A percentile compares a stretch with the other conserved stretches of the same genome.
These are phyloP conservation scores for Exophiala phaeomuriformis DNA, from an alignment of 2,329 filamentous ascomycete species.

Conservation along the genomic window DNA sequence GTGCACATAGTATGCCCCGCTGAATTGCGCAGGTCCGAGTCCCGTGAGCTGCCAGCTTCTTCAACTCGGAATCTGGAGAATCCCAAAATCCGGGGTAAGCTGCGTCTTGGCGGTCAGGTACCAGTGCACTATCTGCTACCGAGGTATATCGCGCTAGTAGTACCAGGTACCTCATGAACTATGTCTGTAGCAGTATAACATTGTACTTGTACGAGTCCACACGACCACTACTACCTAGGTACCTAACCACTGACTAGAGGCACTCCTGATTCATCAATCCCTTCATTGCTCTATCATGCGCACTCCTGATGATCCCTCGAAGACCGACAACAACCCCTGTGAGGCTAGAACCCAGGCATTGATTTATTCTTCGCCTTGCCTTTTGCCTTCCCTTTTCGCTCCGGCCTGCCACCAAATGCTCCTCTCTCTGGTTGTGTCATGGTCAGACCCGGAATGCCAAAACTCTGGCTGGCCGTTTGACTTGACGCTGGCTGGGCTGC, in stretches of 20 bases:
- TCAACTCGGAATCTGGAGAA: constrained; percentile 12
- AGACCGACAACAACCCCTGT: no score
- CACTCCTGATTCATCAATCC: no score
- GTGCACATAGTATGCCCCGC: background rate
- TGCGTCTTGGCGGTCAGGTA: background rate
- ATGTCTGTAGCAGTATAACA: no score
- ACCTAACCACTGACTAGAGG: no score
- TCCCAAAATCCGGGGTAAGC: constrained; percentile 21
- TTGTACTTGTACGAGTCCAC: no score
- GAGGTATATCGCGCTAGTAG: no score
- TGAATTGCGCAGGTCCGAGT: background rate
- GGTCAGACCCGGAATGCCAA: constrained; percentile 5
- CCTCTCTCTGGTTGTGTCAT: constrained; percentile 25
- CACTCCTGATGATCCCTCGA: no score
- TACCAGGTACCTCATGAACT: background rate
- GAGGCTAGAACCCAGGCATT: constrained; percentile 18
- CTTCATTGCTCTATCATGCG: no score
- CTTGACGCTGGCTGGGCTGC: constrained; percentile 7
- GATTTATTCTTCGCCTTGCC: constrained; percentile 5
- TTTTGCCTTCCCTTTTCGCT: constrained; percentile 2
- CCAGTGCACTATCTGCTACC: no score
- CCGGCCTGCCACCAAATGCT: constrained; percentile 16
- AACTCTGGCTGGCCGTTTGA: constrained; percentile 8
- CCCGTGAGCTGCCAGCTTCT: background rate
- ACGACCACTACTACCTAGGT: no score